Percentiles rank a stretch among this genome's conserved stretches.
Conservation (phyloP, 2,329 filamentous ascomycete genomes). For the Beauveria caledonica region DNA sequence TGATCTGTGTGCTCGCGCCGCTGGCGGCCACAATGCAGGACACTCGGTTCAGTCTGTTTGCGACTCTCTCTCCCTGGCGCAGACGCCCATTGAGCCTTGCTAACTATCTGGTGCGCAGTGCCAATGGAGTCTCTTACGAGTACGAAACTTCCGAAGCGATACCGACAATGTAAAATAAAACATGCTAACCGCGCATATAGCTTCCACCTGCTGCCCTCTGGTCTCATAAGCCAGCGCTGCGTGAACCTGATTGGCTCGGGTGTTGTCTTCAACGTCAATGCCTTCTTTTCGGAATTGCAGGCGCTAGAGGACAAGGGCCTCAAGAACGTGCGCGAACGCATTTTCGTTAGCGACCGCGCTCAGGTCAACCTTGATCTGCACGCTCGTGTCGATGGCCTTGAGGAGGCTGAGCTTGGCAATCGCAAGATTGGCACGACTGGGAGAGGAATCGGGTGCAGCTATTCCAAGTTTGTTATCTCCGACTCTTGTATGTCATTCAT, state of each 20-base stretch:
- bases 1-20: conserved; percentile 26
- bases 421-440: conserved; percentile 24
- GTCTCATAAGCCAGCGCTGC: conserved; percentile 56
- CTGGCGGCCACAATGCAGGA: conserved; percentile 18
- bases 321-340: conserved; percentile 32
- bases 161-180: neutral
- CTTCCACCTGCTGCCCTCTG: conserved; percentile 58
- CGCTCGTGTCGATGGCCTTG: conserved; percentile 59
- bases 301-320: conserved; percentile 34
- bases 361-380: conserved; percentile 60
- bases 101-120: conserved; percentile 12
- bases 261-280: conserved; percentile 53
- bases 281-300: conserved; percentile 34
- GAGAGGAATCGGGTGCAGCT: conserved; percentile 31
- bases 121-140: conserved; percentile 29
- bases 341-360: conserved; percentile 56
- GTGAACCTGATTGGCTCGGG: conserved; percentile 68
- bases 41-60: conserved; percentile 13
- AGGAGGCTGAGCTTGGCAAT: conserved; percentile 45
- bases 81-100: neutral
- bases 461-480: conserved; percentile 11
- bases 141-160: conserved; percentile 14
- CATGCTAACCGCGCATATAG: conserved; percentile 25
- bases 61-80: conserved; percentile 11
- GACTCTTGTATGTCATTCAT: neutral